Percentiles rank a stretch among this genome's conserved stretches.
These are phyloP conservation scores for Ophiostoma quercus DNA, from an alignment of 2,329 filamentous ascomycete species.

Conservation along the genomic window DNA sequence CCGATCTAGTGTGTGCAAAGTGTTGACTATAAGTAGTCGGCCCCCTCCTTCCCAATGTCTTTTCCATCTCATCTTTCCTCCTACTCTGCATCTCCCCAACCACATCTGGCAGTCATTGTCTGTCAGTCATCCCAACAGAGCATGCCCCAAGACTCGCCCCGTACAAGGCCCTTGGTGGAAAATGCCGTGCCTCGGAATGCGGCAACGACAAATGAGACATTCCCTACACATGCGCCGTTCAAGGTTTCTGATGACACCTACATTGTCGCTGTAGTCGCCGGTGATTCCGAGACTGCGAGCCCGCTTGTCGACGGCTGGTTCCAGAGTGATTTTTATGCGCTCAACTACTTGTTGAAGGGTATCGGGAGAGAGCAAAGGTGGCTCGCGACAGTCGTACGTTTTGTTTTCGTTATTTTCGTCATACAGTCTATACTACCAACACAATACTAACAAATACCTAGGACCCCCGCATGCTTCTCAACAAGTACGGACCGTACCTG, in stretches of 20 bases:
- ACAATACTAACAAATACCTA: neutral
- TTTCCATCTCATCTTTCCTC: too few species aligned
- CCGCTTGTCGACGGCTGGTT: neutral
- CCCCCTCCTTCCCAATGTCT: too few species aligned
- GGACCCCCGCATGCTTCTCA: neutral
- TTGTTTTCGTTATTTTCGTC: neutral
- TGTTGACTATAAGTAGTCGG: too few species aligned
- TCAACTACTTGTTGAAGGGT: neutral
- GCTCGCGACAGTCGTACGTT: neutral
- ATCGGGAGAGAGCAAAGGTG: neutral
- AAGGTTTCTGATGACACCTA: neutral
- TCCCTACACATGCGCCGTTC: neutral
- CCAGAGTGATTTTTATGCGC: neutral
- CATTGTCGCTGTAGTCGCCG: neutral
- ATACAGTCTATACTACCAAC: neutral
- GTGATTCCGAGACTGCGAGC: neutral
- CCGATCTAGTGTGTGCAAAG: too few species aligned
- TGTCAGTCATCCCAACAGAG: too few species aligned
- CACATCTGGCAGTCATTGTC: too few species aligned
- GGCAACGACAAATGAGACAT: neutral
- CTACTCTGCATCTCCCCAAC: too few species aligned
- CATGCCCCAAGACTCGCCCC: too few species aligned
- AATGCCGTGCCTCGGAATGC: neutral
- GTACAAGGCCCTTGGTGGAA: too few species aligned
- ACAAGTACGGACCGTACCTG: neutral